phyloP scores from a whole-genome alignment of 345 rosid genomes.

The Hibiscus mutabilis region DNA sequence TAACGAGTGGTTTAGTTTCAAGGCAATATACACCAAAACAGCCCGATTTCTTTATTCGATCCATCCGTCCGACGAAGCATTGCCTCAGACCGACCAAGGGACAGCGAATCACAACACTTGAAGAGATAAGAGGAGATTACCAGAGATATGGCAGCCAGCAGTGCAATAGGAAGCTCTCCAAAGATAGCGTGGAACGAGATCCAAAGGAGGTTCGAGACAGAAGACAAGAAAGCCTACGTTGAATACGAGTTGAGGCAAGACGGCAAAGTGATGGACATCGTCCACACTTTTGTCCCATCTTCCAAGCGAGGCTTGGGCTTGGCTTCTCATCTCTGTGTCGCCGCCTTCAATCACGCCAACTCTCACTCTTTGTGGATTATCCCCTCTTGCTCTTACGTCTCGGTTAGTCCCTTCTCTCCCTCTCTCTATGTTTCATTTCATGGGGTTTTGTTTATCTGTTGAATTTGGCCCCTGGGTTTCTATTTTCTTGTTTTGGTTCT shows the following conservation, averaged over 20 bases:
- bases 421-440: neutral
- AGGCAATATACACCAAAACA: neutral
- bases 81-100: neutral
- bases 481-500: neutral
- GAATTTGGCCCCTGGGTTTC: neutral
- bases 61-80: neutral
- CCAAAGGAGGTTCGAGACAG: conserved; percentile 62
- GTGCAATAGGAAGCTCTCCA: conserved; percentile 14
- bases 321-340: conserved; percentile 77
- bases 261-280: conserved; percentile 62
- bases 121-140: neutral
- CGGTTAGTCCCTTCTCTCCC: conserved; percentile 30
- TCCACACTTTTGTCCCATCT: conserved; percentile 73
- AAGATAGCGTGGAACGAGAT: conserved; percentile 57
- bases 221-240: conserved; percentile 69
- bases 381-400: conserved; percentile 86
- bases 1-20: neutral
- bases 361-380: conserved; percentile 53
- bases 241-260: conserved; percentile 52
- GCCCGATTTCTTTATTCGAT: neutral
- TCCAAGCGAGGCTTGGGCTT: conserved; percentile 78
- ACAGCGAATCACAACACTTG: neutral
- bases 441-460: neutral
- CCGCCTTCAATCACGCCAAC: conserved; percentile 70
- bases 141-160: conserved; percentile 18